These are phyloP conservation scores for Drechslerella stenobrocha DNA, from an alignment of 2,329 filamentous ascomycete species.

Conservation along the genomic window DNA sequence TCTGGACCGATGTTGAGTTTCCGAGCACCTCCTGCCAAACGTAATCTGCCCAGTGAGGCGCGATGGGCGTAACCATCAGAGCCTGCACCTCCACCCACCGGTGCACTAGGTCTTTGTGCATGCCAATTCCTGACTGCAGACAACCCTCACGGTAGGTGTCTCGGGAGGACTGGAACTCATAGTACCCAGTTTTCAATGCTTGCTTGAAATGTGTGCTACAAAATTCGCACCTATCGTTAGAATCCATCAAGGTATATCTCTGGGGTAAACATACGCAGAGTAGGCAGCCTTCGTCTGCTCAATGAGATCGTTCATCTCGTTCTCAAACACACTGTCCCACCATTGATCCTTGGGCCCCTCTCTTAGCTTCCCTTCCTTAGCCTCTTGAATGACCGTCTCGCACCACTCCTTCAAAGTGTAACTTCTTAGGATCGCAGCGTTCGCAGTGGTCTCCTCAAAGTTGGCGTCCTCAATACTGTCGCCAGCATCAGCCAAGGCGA, in stretches of 20 bases:
- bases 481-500: conserved; percentile 90
- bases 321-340: conserved; percentile 86
- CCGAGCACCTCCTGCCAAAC: conserved; percentile 90
- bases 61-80: conserved; percentile 77
- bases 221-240: conserved; percentile 25
- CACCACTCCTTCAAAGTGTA: conserved; percentile 84
- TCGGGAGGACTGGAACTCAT: conserved; percentile 84
- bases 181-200: conserved; percentile 82
- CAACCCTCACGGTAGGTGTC: conserved; percentile 88
- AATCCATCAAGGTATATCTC: conserved; percentile 11
- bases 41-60: conserved; percentile 92
- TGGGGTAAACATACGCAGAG: conserved; percentile 60
- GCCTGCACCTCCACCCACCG: conserved; percentile 86
- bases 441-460: conserved; percentile 92
- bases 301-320: conserved; percentile 86
- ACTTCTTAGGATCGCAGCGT: conserved; percentile 84
- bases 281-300: conserved; percentile 78
- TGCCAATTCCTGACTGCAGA: conserved; percentile 73
- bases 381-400: conserved; percentile 75
- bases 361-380: conserved; percentile 66
- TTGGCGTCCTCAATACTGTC: conserved; percentile 95
- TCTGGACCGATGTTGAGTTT: conserved; percentile 74
- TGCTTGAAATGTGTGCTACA: conserved; percentile 74
- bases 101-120: conserved; percentile 79
- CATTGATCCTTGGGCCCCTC: conserved; percentile 75